A percentile compares a stretch with the other conserved stretches of the same genome.
These are phyloP conservation scores for Kwoniella sp. DNA, from an alignment of 768 basidiomycete genomes.

Conservation along the genomic window DNA sequence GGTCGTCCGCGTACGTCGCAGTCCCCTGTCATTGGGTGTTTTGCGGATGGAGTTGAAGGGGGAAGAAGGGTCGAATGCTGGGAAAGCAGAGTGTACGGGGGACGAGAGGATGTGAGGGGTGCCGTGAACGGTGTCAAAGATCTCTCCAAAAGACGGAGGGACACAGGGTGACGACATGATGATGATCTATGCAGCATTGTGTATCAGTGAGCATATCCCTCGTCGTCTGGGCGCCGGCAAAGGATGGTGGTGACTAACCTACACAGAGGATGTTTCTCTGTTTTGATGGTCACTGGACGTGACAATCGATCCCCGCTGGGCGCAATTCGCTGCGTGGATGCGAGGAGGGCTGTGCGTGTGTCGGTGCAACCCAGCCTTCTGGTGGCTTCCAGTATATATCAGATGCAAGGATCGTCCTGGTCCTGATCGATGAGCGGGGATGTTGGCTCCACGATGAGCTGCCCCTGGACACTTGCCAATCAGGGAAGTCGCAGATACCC, in stretches of 20 bases:
- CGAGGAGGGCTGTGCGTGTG: background rate
- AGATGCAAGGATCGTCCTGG: too few species aligned
- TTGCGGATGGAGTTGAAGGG: constrained; percentile 14
- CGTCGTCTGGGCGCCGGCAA: too few species aligned
- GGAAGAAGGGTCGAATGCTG: constrained; percentile 17
- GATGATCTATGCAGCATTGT: background rate
- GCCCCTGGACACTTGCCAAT: too few species aligned
- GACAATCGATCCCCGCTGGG: too few species aligned
- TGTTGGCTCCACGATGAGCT: too few species aligned
- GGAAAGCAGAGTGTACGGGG: constrained; percentile 16
- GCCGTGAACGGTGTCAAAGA: constrained; percentile 17
- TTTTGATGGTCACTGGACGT: too few species aligned
- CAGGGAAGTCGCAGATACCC: too few species aligned
- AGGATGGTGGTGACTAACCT: too few species aligned
- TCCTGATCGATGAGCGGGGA: too few species aligned
- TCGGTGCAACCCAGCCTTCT: background rate
- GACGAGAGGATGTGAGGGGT: constrained; percentile 24
- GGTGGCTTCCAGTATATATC: background rate
- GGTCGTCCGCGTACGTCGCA: constrained; percentile 6
- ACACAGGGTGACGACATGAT: constrained; percentile 20
- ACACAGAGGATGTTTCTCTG: too few species aligned
- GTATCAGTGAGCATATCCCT: too few species aligned
- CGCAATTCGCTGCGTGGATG: background rate
- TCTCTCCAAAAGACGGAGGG: constrained; percentile 19
- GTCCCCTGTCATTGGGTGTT: constrained; percentile 13